Evolutionary conservation across 2,329 filamentous ascomycete species (phyloP), one percentile per base, ranked within the genome.

Genomic region (Fusarium sp.): DNA sequence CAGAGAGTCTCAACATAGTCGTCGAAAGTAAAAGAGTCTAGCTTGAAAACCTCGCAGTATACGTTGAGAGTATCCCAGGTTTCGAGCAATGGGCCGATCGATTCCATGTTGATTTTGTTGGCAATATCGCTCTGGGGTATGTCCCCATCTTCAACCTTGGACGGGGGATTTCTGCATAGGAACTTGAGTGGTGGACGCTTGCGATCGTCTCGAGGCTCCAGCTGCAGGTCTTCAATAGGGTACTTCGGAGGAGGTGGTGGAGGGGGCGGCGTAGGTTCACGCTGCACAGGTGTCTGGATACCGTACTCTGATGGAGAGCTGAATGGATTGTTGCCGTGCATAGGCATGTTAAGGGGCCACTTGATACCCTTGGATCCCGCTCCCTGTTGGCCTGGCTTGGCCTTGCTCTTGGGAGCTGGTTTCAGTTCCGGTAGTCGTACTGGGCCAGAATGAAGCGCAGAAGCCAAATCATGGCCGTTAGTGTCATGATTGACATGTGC

Each of bases 11-110:
- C 92, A 6, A 97, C 86, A 74, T 95, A 98, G 78, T 99, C 96
- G 78, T 99, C 96, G 75, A 98, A 97, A 0, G 95, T 98, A 77
- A 99, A 99, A 0, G 95, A 98, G 79, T 99, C 96, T 26, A 99
- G 86, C 75, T 93, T 89, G 76, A 97, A 97, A 18, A 98, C 91
- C 75, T 97, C 94, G 76, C 94, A 97, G 77, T 98, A 98, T n/a
- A 99, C 95, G 75, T 98, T 99, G 34, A 99, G 85, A 0, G 95
- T 98, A 74, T 98, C 94, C 96, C 96, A 99, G 0, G 93, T 93
- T 80, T 98, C 95, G 24, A 99, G 82, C 17, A 98, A 83, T 4
- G 90, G 87, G 0, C 95, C 94, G n/a, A 98, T 88, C 5, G 94
- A 95, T 73, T 92, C 90, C 89, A 95, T 96, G 20, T 90, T 82